Evolutionary conservation across 2,329 filamentous ascomycete species (phyloP).

Genomic region (Pezicula carpinea): DNA sequence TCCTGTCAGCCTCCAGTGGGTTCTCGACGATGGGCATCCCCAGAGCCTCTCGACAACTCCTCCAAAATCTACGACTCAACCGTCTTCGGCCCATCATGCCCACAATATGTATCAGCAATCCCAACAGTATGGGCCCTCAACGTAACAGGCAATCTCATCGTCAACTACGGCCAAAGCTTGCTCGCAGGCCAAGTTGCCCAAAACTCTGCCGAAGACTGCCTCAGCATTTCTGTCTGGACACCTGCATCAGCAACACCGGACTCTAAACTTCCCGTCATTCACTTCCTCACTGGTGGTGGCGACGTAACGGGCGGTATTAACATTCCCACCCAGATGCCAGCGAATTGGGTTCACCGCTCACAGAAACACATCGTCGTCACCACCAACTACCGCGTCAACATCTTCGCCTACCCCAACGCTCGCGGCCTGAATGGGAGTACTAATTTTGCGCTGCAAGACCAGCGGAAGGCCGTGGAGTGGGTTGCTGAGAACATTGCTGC

Average conservation of each 20-base stretch:
- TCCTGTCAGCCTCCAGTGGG: conserved; percentile 38
- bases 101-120: conserved; percentile 22
- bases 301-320: conserved; percentile 8
- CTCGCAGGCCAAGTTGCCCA: conserved; percentile 11
- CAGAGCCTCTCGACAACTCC: conserved; percentile 13
- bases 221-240: conserved; percentile 22
- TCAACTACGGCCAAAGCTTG: conserved; percentile 17
- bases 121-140: conserved; percentile 27
- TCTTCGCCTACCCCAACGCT: conserved; percentile 31
- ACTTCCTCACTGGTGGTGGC: conserved; percentile 23
- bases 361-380: conserved; percentile 32
- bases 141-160: conserved; percentile 7
- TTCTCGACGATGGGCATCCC: conserved; percentile 33
- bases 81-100: conserved; percentile 17
- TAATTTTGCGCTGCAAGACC: conserved; percentile 66
- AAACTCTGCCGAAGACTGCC: conserved; percentile 22
- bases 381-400: conserved; percentile 36
- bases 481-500: conserved; percentile 53
- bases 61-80: conserved; percentile 11
- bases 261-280: conserved; percentile 40
- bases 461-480: conserved; percentile 67
- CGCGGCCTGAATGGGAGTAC: conserved; percentile 30
- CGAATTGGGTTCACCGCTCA: conserved; percentile 4
- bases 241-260: conserved; percentile 10
- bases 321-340: conserved; percentile 3